These are phyloP conservation scores for Exophiala lecanii-corni DNA, from an alignment of 2,329 filamentous ascomycete genomes.

Conservation along the genomic window DNA sequence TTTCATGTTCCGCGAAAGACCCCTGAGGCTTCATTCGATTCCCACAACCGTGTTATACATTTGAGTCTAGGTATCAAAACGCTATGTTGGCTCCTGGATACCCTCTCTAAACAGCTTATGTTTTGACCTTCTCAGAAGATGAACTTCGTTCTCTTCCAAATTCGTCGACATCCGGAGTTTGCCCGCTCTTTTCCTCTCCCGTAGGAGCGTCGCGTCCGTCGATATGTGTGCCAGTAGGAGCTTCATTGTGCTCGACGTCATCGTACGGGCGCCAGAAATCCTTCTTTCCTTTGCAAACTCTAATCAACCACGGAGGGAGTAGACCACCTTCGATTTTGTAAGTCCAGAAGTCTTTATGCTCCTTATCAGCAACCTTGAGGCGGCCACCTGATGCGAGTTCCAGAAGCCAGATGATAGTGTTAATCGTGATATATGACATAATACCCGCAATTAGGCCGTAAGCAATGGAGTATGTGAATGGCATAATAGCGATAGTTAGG, in stretches of 20 bases:
- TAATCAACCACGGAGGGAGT: conserved; percentile 67
- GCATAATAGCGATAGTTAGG: conserved; percentile 78
- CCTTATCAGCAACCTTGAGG: conserved; percentile 68
- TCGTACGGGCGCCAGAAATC: conserved; percentile 60
- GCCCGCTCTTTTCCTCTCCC: not conserved
- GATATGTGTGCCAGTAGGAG: conserved; percentile 2
- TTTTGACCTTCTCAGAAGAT: too few species aligned
- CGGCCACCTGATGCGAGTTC: conserved; percentile 63
- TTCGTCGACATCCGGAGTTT: too few species aligned
- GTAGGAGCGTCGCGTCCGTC: conserved; percentile 8
- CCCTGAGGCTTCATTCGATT: too few species aligned
- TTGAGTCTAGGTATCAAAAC: too few species aligned
- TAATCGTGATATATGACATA: conserved; percentile 70
- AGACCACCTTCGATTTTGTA: conserved; percentile 71
- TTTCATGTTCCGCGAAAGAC: too few species aligned
- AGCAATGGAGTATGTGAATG: conserved; percentile 83
- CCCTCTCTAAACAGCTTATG: too few species aligned
- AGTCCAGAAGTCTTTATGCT: conserved; percentile 74
- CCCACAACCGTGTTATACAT: too few species aligned
- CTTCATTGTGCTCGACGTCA: conserved; percentile 27
- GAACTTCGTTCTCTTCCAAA: too few species aligned
- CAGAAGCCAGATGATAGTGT: conserved; percentile 64
- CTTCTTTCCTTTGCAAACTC: conserved; percentile 62
- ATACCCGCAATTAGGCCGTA: conserved; percentile 81
- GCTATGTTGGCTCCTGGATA: too few species aligned